A percentile compares a stretch with the other conserved stretches of the same genome.
phyloP scores from a whole-genome alignment of 768 basidiomycete species.

The Lentinus tigrinus region DNA sequence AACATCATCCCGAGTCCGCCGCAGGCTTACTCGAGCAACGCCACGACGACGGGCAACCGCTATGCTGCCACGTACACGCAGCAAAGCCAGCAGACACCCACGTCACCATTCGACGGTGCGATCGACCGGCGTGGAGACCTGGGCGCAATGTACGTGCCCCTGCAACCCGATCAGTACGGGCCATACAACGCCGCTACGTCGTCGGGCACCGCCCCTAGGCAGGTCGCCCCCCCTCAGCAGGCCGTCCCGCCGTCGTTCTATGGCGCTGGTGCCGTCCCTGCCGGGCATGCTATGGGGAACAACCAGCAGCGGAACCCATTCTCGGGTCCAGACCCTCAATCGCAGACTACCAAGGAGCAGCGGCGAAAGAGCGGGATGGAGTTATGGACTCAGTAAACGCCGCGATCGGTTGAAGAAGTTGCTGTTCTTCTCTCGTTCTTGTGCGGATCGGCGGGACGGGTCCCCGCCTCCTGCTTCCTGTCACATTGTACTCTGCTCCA shows the following conservation, averaged over 20 bases:
- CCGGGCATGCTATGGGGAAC: slow-evolving; percentile 33
- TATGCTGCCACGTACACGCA: slow-evolving; percentile 57
- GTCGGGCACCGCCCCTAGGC: slow-evolving; percentile 34
- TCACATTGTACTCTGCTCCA: not conserved
- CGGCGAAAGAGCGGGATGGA: slow-evolving; percentile 69
- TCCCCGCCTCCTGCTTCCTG: not conserved
- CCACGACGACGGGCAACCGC: slow-evolving; percentile 56
- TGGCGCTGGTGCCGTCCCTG: slow-evolving; percentile 54
- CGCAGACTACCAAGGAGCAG: slow-evolving; percentile 50
- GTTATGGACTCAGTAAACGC: slow-evolving; percentile 69
- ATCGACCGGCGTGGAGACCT: slow-evolving; percentile 64
- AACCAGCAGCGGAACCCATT: slow-evolving; percentile 39
- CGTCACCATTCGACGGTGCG: slow-evolving; percentile 53
- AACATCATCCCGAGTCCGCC: slow-evolving; percentile 73
- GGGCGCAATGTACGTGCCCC: slow-evolving; percentile 70
- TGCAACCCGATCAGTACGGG: slow-evolving; percentile 81
- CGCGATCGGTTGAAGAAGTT: not conserved
- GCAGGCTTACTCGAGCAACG: slow-evolving; percentile 60
- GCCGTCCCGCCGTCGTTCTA: slow-evolving; percentile 68
- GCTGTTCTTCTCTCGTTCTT: not conserved
- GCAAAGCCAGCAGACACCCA: slow-evolving; percentile 33
- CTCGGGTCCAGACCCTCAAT: slow-evolving; percentile 28
- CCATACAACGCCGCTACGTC: slow-evolving; percentile 44
- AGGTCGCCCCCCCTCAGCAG: slow-evolving; percentile 51
- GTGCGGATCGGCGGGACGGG: not conserved